Evolutionary conservation across 176 grass and related monocot genomes (phyloP).

Genomic region (Musa troglodytarum): DNA sequence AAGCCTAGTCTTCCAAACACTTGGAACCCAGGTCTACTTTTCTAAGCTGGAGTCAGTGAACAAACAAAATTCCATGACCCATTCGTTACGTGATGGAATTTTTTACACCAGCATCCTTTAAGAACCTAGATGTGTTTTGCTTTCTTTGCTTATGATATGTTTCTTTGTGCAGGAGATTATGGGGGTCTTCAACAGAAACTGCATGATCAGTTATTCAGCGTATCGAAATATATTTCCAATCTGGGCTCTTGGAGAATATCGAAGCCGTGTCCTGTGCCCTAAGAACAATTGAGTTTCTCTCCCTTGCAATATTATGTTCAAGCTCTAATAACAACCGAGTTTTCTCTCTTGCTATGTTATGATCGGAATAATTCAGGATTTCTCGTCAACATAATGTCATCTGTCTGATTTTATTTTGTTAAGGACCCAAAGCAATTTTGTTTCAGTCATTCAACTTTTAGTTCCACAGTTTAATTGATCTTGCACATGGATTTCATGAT

Average conservation of each 20-base stretch:
- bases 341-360: neutral
- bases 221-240: conserved; percentile 74
- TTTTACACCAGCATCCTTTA: too few species aligned
- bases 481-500: too few species aligned
- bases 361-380: neutral
- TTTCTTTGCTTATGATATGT: neutral
- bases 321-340: neutral
- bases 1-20: too few species aligned
- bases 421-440: too few species aligned
- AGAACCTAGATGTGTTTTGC: too few species aligned
- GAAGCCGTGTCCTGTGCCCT: conserved; percentile 24
- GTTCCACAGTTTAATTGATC: too few species aligned
- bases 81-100: too few species aligned
- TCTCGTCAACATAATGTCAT: neutral
- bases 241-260: conserved; percentile 76
- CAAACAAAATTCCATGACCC: neutral
- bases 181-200: conserved; percentile 67
- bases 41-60: neutral
- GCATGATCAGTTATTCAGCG: conserved; percentile 73
- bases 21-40: neutral
- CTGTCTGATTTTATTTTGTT: too few species aligned
- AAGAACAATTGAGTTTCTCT: neutral
- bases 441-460: too few species aligned
- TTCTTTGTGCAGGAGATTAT: conserved; percentile 58
- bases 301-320: neutral